Conservation (phyloP, 1,284 basidiomycete genomes). For the Heliocybe sulcata region DNA sequence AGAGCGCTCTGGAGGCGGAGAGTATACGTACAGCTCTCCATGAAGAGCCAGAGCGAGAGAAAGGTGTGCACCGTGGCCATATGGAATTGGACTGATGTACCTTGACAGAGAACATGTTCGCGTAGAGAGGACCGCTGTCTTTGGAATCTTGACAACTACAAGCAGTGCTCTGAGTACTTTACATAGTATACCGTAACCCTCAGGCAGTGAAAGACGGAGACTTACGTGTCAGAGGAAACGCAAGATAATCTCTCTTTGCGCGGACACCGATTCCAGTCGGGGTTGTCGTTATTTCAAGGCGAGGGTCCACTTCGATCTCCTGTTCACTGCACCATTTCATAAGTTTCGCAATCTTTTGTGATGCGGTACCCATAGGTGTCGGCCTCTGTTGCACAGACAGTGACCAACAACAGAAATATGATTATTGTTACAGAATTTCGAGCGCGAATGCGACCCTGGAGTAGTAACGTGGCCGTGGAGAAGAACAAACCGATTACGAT, state of each 20-base stretch:
- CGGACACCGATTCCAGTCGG: neutral
- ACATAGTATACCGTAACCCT: slow-evolving; percentile 1
- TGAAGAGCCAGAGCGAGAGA: slow-evolving; percentile 56
- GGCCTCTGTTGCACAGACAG: too few species aligned
- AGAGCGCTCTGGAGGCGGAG: slow-evolving; percentile 7
- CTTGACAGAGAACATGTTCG: slow-evolving; percentile 42
- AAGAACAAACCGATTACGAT: too few species aligned
- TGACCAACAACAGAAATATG: too few species aligned
- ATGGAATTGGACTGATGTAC: slow-evolving; percentile 31
- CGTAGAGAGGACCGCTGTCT: slow-evolving; percentile 54
- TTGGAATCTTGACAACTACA: slow-evolving; percentile 63
- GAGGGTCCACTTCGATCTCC: neutral
- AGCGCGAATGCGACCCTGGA: too few species aligned
- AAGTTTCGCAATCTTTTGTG: neutral
- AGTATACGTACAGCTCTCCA: slow-evolving; percentile 48
- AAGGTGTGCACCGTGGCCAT: slow-evolving; percentile 51
- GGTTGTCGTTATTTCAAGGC: neutral
- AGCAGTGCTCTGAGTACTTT: neutral
- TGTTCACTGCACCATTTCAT: neutral
- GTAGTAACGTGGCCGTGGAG: too few species aligned
- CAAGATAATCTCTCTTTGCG: neutral
- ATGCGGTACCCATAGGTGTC: neutral
- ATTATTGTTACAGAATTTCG: too few species aligned
- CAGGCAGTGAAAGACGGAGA: neutral
- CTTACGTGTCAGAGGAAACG: neutral